Evolutionary conservation across 371 early-diverging fungal genomes (phyloP), one percentile per base, ranked within the genome.

Genomic region (Chytridium lagenaria): DNA sequence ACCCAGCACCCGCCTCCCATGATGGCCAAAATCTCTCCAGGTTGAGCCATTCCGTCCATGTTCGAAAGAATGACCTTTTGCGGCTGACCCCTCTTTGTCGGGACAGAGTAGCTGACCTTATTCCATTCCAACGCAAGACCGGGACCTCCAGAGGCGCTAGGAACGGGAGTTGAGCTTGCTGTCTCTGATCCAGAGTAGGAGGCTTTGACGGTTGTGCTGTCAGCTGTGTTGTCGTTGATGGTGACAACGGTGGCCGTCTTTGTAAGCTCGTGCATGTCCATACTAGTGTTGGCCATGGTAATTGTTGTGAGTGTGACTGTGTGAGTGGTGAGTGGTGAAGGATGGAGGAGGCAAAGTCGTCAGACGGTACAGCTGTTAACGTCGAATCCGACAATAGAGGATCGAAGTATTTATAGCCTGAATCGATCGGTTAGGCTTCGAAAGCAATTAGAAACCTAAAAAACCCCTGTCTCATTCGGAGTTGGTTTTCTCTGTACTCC

Each of bases 21-120:
- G 19, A 85, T 71, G 36, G 84, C 87, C 0, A 77, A 38, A 19
- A 77, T 31, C 64, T 79, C 59, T 26, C 79, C 79, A 2, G 74
- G 72, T 38, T 52, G 36, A 1, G 72, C 77, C 3, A 5, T 3
- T 10, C 61, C 61, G 7, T 30, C 7, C 61, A 61, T 61, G 34
- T 34, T 26, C 3, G 3, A 15, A 12, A 61, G 36, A 26, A 61
- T 28, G 31, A 34, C 36, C 61, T 61, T 61, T 33, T 66, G 40
- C 40, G 38, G 66, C 23, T 66, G 30, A 5, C 28, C 28, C 44
- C 28, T 66, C 36, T 37, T 37, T 10, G 15, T 16, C 2, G 38
- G 66, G 22, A 66, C 49, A 2, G 38, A 38, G 30, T 66, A 66
- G 49, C 66, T 10, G 12, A 66, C 36, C 23, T 44, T 38, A 38